Base-by-base conservation (phyloP, 768 basidiomycete species). In the Macrolepiota fuliginosa region DNA sequence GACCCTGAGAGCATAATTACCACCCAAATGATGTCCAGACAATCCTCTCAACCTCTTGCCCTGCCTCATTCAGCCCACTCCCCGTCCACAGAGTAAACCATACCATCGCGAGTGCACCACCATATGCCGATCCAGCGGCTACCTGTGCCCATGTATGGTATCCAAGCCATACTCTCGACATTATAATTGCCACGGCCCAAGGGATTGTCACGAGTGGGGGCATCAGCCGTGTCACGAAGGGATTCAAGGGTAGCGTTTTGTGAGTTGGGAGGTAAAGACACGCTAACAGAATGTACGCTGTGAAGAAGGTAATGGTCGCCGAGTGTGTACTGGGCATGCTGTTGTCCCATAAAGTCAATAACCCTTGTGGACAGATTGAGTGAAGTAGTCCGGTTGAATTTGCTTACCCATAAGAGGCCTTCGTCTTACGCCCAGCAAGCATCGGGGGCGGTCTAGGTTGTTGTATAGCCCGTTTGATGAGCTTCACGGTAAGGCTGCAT, bases 241-340 rank as follows among this genome's bases (percentile, higher is more conserved):
- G 35, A 19, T 66, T 63, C n/a, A 69, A 56, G 11, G 82, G 81
- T 37, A 91, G 71, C 3, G 80, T 79, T 22, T 77, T 71, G 66
- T 91, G 90, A 13, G 85, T 62, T 1, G 89, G 88, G 13, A 90
- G 79, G 67, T 80, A 79, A 4, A 74, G 22, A 65, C 81, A 83
- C 12, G 89, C 84, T 11, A 91, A 75, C 12, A 80, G 64, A 25
- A 85, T 80, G 68, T 84, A 92, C 1, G 80, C 77, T 9, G 83
- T 85, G 68, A 82, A 88, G 73, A 80, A 92, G 1, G 80, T 78
- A 65, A 90, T 89, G 4, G 79, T 76, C 10, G 89, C 86, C 11
- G 91, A 87, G 71, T 93, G 91, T 4, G 91, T 92, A 64, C 88
- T 90, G 4, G 91, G 91, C 91, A 93, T 92, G 12, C 91, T 92